Conservation (phyloP, 2,329 filamentous ascomycete genomes). For the Pezizomycotina sp. region DNA sequence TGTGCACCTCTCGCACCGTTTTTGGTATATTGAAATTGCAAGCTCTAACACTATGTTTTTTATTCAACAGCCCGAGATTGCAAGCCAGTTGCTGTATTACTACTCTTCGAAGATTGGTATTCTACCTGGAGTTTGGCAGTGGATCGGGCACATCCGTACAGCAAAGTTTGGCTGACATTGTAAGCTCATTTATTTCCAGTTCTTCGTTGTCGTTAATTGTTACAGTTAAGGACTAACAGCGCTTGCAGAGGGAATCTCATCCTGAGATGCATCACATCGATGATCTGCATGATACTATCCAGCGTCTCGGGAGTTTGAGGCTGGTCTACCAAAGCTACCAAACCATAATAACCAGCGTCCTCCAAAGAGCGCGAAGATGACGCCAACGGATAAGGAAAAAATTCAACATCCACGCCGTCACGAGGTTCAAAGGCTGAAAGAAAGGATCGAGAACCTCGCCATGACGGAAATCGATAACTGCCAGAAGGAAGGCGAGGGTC, state of each 20-base stretch:
- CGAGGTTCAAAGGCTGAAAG: conserved; percentile 43
- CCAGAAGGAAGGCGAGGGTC: conserved; percentile 36
- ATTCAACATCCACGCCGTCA: conserved; percentile 33
- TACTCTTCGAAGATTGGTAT: conserved; percentile 53
- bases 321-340: conserved; percentile 46
- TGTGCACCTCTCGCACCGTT: conserved; percentile 26
- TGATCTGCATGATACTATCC: conserved; percentile 42
- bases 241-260: conserved; percentile 40
- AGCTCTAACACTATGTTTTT: not conserved
- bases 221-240: conserved; percentile 26
- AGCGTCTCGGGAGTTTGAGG: conserved; percentile 44
- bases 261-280: conserved; percentile 34
- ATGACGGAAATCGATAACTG: conserved; percentile 48
- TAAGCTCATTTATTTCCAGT: conserved; percentile 25
- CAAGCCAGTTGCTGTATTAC: conserved; percentile 47
- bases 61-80: conserved; percentile 29
- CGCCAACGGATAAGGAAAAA: conserved; percentile 26
- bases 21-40: conserved; percentile 23
- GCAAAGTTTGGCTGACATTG: conserved; percentile 36
- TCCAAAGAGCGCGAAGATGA: conserved; percentile 37
- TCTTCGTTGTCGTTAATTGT: not conserved
- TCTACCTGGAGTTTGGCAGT: conserved; percentile 45
- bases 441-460: conserved; percentile 46
- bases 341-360: conserved; percentile 44
- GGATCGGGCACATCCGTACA: conserved; percentile 38